A percentile compares a stretch with the other conserved stretches of the same genome.
Conservation (phyloP, 805 yeast species). For the Maudiozyma barnettii region DNA sequence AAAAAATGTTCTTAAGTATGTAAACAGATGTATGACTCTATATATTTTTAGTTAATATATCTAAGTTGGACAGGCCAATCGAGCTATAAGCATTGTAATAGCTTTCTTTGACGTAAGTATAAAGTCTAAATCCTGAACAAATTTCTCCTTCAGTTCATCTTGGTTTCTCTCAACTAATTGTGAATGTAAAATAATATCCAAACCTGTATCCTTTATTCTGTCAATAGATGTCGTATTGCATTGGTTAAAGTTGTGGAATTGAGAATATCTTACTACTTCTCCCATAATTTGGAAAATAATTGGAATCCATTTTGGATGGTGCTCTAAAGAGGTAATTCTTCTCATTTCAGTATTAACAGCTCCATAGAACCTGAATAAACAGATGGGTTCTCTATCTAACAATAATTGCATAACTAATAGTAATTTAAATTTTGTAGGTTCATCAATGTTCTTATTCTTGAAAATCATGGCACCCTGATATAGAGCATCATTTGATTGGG, state of each 20-base stretch:
- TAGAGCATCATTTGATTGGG: constrained; percentile 26
- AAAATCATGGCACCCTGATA: constrained; percentile 30
- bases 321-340: constrained; percentile 23
- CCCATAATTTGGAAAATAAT: constrained; percentile 27
- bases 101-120: neutral
- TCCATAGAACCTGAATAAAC: constrained; percentile 28
- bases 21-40: neutral
- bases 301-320: constrained; percentile 26
- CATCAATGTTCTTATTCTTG: constrained; percentile 28
- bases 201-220: constrained; percentile 19
- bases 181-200: constrained; percentile 7
- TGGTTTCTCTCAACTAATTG: constrained; percentile 5
- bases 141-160: neutral
- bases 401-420: constrained; percentile 26
- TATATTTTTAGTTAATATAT: neutral
- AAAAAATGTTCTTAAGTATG: neutral
- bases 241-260: constrained; percentile 20
- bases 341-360: constrained; percentile 28
- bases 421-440: constrained; percentile 29
- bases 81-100: neutral
- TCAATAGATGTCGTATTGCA: constrained; percentile 15
- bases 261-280: constrained; percentile 24
- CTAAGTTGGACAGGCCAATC: neutral
- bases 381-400: constrained; percentile 24
- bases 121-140: neutral